Evolutionary conservation across 768 basidiomycete genomes (phyloP).

Genomic region (Kwoniella sp.): DNA sequence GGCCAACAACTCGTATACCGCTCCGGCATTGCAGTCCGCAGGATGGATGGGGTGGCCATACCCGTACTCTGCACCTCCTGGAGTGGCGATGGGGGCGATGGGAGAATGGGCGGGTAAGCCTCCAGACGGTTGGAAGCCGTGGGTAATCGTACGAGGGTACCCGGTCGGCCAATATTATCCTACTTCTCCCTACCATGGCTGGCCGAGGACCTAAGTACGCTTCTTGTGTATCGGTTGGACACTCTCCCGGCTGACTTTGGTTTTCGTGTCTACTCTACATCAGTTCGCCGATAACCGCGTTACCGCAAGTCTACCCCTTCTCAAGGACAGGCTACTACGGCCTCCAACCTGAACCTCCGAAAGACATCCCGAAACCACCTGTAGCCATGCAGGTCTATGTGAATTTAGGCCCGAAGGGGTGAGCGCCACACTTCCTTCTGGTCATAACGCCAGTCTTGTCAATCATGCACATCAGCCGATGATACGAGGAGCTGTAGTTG

Average conservation of each 20-base stretch:
- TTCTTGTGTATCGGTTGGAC: constrained; percentile 2
- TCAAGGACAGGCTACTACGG: constrained; percentile 49
- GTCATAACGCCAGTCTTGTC: background rate
- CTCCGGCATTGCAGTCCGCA: constrained; percentile 11
- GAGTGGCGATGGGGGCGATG: constrained; percentile 24
- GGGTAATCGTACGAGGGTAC: constrained; percentile 26
- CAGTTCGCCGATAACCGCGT: constrained; percentile 41
- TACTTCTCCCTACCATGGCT: constrained; percentile 5
- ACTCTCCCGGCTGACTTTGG: constrained; percentile 9
- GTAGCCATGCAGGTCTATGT: constrained; percentile 11
- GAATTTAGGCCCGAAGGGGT: constrained; percentile 4
- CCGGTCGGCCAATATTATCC: constrained; percentile 25
- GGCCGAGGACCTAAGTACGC: constrained; percentile 24
- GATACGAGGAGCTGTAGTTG: background rate
- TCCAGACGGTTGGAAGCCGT: constrained; percentile 48
- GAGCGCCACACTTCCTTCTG: background rate
- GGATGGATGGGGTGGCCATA: constrained; percentile 47
- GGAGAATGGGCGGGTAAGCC: constrained; percentile 40
- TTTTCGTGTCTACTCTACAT: background rate
- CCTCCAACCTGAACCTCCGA: constrained; percentile 20
- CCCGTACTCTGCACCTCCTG: constrained; percentile 35
- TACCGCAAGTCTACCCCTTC: constrained; percentile 47
- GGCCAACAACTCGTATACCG: constrained; percentile 32
- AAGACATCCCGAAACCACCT: constrained; percentile 5
- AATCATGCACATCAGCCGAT: background rate